phyloP scores from a whole-genome alignment of 2,329 filamentous ascomycete species.

The Beauveria asiatica region DNA sequence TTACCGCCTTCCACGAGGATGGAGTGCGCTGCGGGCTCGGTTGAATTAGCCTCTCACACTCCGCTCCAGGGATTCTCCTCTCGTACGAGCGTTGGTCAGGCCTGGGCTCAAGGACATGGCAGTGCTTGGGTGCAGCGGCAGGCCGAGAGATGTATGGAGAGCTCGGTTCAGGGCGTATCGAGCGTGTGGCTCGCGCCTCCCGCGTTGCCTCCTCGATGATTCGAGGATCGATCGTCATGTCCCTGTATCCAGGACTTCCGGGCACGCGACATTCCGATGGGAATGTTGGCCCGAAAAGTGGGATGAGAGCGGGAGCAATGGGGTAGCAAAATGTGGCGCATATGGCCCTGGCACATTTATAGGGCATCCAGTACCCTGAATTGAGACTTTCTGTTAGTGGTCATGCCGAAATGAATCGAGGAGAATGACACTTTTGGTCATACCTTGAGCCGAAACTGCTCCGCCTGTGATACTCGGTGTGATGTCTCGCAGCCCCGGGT shows the following conservation, averaged over 20 bases:
- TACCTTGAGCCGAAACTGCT: constrained; percentile 82
- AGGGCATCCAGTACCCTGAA: constrained; percentile 94
- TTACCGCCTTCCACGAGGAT: constrained; percentile 10
- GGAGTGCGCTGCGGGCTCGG: constrained; percentile 3
- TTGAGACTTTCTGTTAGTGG: neutral
- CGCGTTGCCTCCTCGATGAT: constrained; percentile 45
- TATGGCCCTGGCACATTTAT: constrained; percentile 72
- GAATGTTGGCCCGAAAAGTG: constrained; percentile 81
- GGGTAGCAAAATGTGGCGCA: constrained; percentile 82
- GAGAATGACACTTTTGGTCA: constrained; percentile 16
- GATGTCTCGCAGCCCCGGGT: constrained; percentile 78
- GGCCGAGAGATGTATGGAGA: constrained; percentile 13
- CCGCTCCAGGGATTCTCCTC: neutral
- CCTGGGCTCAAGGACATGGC: neutral
- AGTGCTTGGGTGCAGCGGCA: neutral
- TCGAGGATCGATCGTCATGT: constrained; percentile 55
- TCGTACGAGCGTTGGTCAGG: constrained; percentile 4
- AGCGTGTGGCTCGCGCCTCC: neutral
- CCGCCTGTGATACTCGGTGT: constrained; percentile 93
- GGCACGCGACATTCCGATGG: constrained; percentile 60
- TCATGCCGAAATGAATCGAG: neutral
- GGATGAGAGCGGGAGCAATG: constrained; percentile 79
- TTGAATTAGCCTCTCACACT: neutral
- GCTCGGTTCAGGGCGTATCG: neutral
- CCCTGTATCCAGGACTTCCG: constrained; percentile 53